Conservation (phyloP, 2,329 filamentous ascomycete species). For the Penicillium vulpinum region DNA sequence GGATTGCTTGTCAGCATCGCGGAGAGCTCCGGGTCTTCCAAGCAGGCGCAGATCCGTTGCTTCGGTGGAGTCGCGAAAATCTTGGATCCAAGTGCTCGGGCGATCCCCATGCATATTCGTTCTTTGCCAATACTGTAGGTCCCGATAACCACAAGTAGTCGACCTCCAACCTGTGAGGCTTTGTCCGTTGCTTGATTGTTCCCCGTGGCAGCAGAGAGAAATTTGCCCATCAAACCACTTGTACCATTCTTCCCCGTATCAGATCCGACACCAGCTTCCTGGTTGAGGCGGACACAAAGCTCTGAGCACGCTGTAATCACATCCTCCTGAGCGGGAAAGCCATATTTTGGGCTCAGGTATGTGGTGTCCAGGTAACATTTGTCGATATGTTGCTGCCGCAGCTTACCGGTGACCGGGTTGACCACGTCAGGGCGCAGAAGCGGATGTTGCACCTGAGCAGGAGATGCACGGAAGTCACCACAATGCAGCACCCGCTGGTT, state of each 20-base stretch:
- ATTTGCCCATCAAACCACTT: constrained; percentile 63
- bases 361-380: constrained; percentile 97
- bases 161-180: constrained; percentile 53
- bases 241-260: constrained; percentile 58
- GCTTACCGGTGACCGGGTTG: constrained; percentile 69
- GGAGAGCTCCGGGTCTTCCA: constrained; percentile 81
- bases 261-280: constrained; percentile 59
- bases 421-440: constrained; percentile 73
- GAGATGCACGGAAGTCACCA: constrained; percentile 91
- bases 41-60: constrained; percentile 76
- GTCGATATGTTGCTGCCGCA: constrained; percentile 82
- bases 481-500: constrained; percentile 86
- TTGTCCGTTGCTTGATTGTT: constrained; percentile 24
- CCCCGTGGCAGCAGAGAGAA: constrained; percentile 53
- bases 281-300: constrained; percentile 76
- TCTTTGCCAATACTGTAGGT: constrained; percentile 99
- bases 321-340: constrained; percentile 84
- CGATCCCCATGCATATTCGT: constrained; percentile 89
- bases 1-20: constrained; percentile 77
- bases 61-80: constrained; percentile 86
- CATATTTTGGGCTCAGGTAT: constrained; percentile 92
- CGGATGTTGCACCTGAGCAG: constrained; percentile 78
- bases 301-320: constrained; percentile 87
- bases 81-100: constrained; percentile 78
- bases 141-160: constrained; percentile 86